phyloP scores from a whole-genome alignment of 169 alveolate species.

The Eimeria acervulina region DNA sequence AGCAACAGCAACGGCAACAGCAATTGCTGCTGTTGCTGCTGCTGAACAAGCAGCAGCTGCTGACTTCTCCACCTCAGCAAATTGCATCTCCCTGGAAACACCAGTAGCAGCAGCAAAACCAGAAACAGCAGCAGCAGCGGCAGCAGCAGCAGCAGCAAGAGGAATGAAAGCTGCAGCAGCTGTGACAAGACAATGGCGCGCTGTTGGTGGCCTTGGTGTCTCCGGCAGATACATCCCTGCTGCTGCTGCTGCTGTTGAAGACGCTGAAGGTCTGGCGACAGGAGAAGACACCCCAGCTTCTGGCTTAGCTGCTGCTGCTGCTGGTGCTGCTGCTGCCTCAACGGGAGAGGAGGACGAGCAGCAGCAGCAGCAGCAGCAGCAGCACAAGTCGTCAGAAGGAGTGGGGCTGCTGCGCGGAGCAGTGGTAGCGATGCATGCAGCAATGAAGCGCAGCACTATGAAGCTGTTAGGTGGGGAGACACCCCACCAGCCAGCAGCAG shows the following conservation, averaged over 20 bases:
- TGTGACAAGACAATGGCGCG: conserved; percentile 7
- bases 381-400: conserved; percentile 10
- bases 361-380: conserved; percentile 14
- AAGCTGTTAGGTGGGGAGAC: conserved; percentile 17
- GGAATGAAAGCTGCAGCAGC: background rate
- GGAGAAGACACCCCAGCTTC: background rate
- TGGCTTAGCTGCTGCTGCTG: conserved; percentile 21
- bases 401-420: conserved; percentile 21
- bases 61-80: background rate
- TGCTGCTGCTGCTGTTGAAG: conserved; percentile 12
- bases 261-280: background rate
- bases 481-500: background rate
- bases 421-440: conserved; percentile 39
- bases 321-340: no score
- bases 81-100: background rate
- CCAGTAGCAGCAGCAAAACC: background rate
- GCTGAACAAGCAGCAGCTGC: conserved; percentile 26
- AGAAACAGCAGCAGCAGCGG: conserved; percentile 11
- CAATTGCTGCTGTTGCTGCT: conserved; percentile 37
- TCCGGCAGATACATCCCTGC: conserved; percentile 71
- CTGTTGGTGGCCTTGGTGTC: conserved; percentile 69
- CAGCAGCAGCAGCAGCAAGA: conserved; percentile 46
- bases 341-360: no score
- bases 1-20: conserved; percentile 38
- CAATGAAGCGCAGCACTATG: conserved; percentile 48